A percentile compares a stretch with the other conserved stretches of the same genome.
Evolutionary conservation across 345 rosid genomes (phyloP).

Genomic region (Moringa oleifera): DNA sequence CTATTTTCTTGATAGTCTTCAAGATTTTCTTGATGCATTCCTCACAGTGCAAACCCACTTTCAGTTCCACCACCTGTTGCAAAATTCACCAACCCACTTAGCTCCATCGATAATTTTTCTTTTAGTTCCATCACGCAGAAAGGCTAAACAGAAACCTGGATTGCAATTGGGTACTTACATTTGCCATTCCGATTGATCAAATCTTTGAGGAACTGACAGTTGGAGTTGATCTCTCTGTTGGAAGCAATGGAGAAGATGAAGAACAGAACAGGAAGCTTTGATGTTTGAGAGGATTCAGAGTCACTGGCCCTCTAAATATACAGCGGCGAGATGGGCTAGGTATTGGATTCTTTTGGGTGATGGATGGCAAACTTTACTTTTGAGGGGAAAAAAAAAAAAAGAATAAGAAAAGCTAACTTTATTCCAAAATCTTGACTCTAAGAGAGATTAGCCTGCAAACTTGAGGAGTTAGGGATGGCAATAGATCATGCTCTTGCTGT

Average conservation of each 20-base stretch:
- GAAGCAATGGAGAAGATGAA: neutral
- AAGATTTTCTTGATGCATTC: slow-evolving; percentile 79
- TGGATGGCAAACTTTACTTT: slow-evolving; percentile 19
- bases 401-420: too few species aligned
- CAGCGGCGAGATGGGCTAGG: slow-evolving; percentile 6
- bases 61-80: slow-evolving; percentile 69
- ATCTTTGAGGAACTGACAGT: too few species aligned
- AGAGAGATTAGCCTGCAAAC: slow-evolving; percentile 3
- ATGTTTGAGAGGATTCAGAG: neutral
- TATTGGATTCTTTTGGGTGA: slow-evolving; percentile 39
- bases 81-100: slow-evolving; percentile 8
- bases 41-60: slow-evolving; percentile 72
- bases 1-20: slow-evolving; percentile 80
- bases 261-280: neutral
- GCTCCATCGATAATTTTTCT: too few species aligned
- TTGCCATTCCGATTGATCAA: too few species aligned
- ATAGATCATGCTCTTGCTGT: too few species aligned
- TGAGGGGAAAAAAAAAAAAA: slow-evolving; percentile 15
- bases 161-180: too few species aligned
- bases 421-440: slow-evolving; percentile 16
- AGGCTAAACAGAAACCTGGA: neutral
- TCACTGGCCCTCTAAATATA: too few species aligned
- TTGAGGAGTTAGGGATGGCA: neutral
- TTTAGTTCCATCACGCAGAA: neutral
- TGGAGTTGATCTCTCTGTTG: too few species aligned